Conservation (phyloP, 495 filamentous ascomycete species). For the Hypomontagnella submonticulosa region DNA sequence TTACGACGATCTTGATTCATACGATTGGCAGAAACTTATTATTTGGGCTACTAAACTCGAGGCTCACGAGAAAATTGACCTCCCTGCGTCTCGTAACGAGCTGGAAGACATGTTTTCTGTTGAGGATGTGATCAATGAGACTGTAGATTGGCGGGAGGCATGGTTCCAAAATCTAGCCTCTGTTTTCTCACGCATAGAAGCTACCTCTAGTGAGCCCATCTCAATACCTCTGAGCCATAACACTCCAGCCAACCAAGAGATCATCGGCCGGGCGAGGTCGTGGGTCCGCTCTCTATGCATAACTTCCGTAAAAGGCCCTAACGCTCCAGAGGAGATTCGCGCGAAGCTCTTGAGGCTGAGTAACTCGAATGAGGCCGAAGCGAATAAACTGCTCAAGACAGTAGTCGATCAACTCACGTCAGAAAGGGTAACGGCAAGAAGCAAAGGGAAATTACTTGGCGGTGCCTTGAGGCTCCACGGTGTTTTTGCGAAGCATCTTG, state of each 20-base stretch:
- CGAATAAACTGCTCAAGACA: conserved; percentile 59
- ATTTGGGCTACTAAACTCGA: conserved; percentile 70
- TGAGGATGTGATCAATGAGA: conserved; percentile 46
- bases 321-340: conserved; percentile 50
- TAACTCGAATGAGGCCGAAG: conserved; percentile 48
- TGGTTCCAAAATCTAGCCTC: conserved; percentile 57
- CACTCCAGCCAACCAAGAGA: conserved; percentile 15
- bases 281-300: conserved; percentile 51
- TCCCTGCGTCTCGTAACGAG: conserved; percentile 51
- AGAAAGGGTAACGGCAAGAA: conserved; percentile 68
- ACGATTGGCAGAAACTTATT: conserved; percentile 81
- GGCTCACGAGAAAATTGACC: conserved; percentile 48
- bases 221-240: conserved; percentile 33
- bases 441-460: conserved; percentile 64
- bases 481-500: conserved; percentile 61
- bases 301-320: conserved; percentile 49
- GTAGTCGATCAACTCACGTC: conserved; percentile 67
- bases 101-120: conserved; percentile 49
- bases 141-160: conserved; percentile 60
- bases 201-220: conserved; percentile 46
- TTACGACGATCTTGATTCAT: conserved; percentile 73
- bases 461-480: conserved; percentile 69
- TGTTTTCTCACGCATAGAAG: conserved; percentile 58
- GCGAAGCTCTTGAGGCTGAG: conserved; percentile 52
- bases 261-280: conserved; percentile 43